phyloP scores from a whole-genome alignment of 75 land plant species.

The Pseudotsuga menziesii region DNA sequence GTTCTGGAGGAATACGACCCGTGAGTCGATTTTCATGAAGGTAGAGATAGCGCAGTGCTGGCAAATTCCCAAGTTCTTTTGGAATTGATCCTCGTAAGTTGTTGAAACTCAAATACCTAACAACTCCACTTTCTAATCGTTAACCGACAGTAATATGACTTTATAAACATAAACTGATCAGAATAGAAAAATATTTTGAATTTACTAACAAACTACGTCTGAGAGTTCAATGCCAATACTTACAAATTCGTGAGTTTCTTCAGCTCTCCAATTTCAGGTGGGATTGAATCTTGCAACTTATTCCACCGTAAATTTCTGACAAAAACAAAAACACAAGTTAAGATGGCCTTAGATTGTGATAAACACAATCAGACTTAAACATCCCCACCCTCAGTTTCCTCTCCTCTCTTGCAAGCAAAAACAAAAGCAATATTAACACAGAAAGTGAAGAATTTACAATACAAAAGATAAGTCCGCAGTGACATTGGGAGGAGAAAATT shows the following conservation, averaged over 20 bases:
- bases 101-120: conserved; percentile 86
- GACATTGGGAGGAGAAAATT: too few relatives aligned
- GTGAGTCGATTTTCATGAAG: conserved; percentile 79
- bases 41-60: conserved; percentile 82
- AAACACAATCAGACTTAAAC: too few relatives aligned
- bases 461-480: too few relatives aligned
- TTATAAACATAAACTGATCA: conserved; percentile 1
- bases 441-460: too few relatives aligned
- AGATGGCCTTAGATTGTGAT: too few relatives aligned
- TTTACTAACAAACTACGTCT: neutral
- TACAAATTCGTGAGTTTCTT: conserved; percentile 76
- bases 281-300: conserved; percentile 85
- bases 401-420: too few relatives aligned
- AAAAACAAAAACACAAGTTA: neutral
- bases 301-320: conserved; percentile 89
- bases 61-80: conserved; percentile 74
- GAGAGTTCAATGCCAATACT: conserved; percentile 15
- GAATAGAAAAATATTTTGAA: neutral
- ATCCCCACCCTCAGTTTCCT: too few relatives aligned
- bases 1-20: conserved; percentile 82
- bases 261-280: conserved; percentile 85
- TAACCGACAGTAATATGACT: neutral
- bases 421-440: too few relatives aligned
- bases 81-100: conserved; percentile 89
- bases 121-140: conserved; percentile 5